Conservation (phyloP, 148 eudicot genomes). For the Fagopyrum tataricum region DNA sequence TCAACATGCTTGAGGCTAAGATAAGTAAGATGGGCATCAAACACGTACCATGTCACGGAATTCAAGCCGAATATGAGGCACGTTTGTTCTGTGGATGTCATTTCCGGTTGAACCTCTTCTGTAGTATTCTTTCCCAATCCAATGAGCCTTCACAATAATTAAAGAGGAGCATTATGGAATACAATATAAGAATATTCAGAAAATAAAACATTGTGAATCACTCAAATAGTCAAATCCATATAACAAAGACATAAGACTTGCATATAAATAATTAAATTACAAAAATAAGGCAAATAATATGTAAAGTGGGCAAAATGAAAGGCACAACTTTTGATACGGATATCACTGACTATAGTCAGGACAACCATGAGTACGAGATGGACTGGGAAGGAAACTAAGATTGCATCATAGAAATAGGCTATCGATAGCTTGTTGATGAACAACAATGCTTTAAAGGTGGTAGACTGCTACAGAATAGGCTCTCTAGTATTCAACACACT, state of each 20-base stretch:
- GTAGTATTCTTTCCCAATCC: slow-evolving; percentile 69
- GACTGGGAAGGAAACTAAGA: not conserved
- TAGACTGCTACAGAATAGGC: not conserved
- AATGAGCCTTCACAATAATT: slow-evolving; percentile 36
- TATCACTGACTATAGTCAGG: not conserved
- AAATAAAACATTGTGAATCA: not conserved
- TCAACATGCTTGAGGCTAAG: not conserved
- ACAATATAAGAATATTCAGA: not conserved
- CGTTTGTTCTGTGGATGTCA: slow-evolving; percentile 64
- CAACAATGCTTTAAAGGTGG: not conserved
- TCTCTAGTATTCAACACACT: not conserved
- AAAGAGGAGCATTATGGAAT: not conserved
- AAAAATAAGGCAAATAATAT: not conserved
- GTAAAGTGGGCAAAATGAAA: not conserved
- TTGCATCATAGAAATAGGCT: not conserved
- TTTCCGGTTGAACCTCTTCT: slow-evolving; percentile 63
- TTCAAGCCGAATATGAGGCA: slow-evolving; percentile 57
- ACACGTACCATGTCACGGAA: slow-evolving; percentile 56
- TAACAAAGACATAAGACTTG: not conserved
- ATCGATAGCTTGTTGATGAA: not conserved
- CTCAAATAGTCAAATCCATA: slow-evolving; percentile 2
- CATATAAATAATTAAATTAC: not conserved
- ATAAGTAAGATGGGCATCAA: not conserved
- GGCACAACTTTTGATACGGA: not conserved
- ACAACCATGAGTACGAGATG: not conserved